Percentiles rank a stretch among this genome's conserved stretches.
Conservation (phyloP, 257 asterid genomes). For the Henckelia pumila region DNA sequence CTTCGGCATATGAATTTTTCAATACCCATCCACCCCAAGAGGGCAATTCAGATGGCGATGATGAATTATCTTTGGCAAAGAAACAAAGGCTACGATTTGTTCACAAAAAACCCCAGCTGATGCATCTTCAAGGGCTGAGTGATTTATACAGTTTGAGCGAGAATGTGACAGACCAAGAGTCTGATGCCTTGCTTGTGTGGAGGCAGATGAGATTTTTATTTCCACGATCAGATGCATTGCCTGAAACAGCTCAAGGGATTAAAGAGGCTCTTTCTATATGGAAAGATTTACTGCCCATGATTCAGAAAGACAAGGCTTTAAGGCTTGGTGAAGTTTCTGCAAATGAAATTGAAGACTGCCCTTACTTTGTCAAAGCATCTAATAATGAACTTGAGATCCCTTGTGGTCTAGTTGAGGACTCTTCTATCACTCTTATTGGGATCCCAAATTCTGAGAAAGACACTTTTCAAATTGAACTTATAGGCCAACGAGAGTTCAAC, state of each 20-base stretch:
- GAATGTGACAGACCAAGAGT: slow-evolving; percentile 42
- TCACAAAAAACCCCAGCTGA: slow-evolving; percentile 44
- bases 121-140: slow-evolving; percentile 45
- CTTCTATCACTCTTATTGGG: slow-evolving; percentile 83
- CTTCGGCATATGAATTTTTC: slow-evolving; percentile 63
- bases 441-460: slow-evolving; percentile 51
- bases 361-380: slow-evolving; percentile 45
- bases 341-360: slow-evolving; percentile 37
- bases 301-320: slow-evolving; percentile 34
- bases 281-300: slow-evolving; percentile 40
- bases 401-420: slow-evolving; percentile 83
- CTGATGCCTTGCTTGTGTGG: slow-evolving; percentile 59
- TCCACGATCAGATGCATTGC: slow-evolving; percentile 83
- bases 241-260: slow-evolving; percentile 76
- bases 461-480: slow-evolving; percentile 63
- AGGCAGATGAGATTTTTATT: slow-evolving; percentile 54
- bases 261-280: slow-evolving; percentile 68
- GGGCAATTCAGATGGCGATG: slow-evolving; percentile 24
- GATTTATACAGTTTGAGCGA: slow-evolving; percentile 45
- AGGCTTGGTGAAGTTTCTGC: slow-evolving; percentile 24
- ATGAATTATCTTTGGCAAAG: slow-evolving; percentile 27
- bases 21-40: slow-evolving; percentile 41
- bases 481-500: slow-evolving; percentile 57
- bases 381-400: slow-evolving; percentile 55
- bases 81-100: slow-evolving; percentile 24